Conservation (phyloP, 1,139 yeast genomes). For the Pichia kudriavzevii region DNA sequence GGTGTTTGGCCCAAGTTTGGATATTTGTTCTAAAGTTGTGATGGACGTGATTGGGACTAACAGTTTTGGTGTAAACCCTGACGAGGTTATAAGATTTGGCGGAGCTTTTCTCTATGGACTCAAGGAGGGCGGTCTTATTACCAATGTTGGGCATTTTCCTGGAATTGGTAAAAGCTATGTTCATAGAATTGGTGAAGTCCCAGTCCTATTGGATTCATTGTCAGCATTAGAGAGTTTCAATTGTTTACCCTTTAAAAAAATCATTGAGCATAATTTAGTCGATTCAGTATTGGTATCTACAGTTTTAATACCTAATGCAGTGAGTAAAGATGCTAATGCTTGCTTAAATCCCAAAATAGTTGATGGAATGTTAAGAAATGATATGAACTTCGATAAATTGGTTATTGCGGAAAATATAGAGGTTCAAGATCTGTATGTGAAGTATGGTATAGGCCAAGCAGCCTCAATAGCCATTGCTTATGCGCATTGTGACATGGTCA, state of each 20-base stretch:
- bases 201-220: conserved; percentile 51
- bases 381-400: conserved; percentile 49
- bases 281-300: conserved; percentile 63
- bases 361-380: conserved; percentile 45
- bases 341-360: conserved; percentile 54
- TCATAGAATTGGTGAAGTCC: conserved; percentile 50
- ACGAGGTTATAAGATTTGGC: conserved; percentile 51
- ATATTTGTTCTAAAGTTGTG: conserved; percentile 51
- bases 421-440: conserved; percentile 56
- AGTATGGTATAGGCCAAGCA: conserved; percentile 62
- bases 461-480: conserved; percentile 48
- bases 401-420: conserved; percentile 61
- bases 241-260: conserved; percentile 45
- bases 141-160: conserved; percentile 61
- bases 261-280: conserved; percentile 40
- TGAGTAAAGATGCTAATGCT: conserved; percentile 58
- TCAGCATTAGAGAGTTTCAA: conserved; percentile 48
- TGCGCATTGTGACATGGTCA: conserved; percentile 61
- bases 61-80: conserved; percentile 55
- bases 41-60: conserved; percentile 56
- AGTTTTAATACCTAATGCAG: conserved; percentile 58
- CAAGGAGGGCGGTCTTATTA: conserved; percentile 47
- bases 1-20: conserved; percentile 57
- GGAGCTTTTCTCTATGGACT: conserved; percentile 49
- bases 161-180: conserved; percentile 60